phyloP scores from a whole-genome alignment of 306 rosid genomes.

The Carpinus fangiana region DNA sequence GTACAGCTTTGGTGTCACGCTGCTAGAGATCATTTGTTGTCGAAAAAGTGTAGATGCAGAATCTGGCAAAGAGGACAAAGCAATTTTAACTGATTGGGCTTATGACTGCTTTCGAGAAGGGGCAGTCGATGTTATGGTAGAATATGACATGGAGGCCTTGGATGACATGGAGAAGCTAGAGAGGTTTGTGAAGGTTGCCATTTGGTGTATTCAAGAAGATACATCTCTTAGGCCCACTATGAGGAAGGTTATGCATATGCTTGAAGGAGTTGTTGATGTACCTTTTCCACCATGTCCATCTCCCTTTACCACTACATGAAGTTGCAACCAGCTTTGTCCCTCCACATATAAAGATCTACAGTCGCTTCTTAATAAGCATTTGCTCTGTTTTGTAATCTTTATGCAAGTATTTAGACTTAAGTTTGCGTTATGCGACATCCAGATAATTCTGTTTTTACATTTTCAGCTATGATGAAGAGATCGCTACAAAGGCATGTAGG shows the following conservation, averaged over 20 bases:
- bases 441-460: no score
- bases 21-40: constrained; percentile 33
- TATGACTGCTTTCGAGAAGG: constrained; percentile 35
- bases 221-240: constrained; percentile 39
- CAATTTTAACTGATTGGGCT: constrained; percentile 37
- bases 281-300: not conserved
- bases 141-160: constrained; percentile 15
- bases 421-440: no score
- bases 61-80: not conserved
- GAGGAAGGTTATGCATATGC: constrained; percentile 37
- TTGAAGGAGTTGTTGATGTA: constrained; percentile 36
- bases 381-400: no score
- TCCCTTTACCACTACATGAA: no score
- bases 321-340: no score
- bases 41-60: constrained; percentile 23
- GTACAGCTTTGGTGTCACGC: constrained; percentile 42
- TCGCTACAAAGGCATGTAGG: no score
- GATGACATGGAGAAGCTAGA: constrained; percentile 23
- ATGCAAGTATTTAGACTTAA: no score
- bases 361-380: no score
- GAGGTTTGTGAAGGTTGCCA: constrained; percentile 33
- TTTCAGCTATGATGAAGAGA: no score
- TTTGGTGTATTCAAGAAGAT: constrained; percentile 48
- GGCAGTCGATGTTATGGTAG: constrained; percentile 7
- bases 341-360: no score